These are phyloP conservation scores for Trypethelium eluteriae DNA, from an alignment of 495 filamentous ascomycete genomes.

Conservation along the genomic window DNA sequence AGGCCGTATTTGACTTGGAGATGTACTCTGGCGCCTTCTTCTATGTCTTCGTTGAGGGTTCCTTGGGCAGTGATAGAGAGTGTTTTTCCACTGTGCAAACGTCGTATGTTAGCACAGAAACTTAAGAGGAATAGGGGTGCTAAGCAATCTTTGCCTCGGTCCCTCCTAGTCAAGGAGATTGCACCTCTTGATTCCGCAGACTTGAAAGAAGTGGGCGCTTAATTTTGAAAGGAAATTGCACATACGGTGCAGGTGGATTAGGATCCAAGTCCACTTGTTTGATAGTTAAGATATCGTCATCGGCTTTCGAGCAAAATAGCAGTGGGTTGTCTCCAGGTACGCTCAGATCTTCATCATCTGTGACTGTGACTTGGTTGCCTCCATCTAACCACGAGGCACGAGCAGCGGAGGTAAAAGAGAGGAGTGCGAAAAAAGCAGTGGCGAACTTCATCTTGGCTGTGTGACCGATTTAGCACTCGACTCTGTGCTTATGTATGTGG, in stretches of 20 bases:
- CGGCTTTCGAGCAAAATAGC: constrained; percentile 59
- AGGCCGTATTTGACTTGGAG: constrained; percentile 88
- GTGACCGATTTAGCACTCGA: too few relatives aligned
- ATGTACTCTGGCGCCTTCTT: constrained; percentile 68
- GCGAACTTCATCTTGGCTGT: constrained; percentile 28
- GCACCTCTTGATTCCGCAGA: constrained; percentile 7
- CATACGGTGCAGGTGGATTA: constrained; percentile 84
- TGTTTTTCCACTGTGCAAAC: constrained; percentile 56
- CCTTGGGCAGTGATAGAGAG: constrained; percentile 74
- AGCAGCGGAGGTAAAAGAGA: constrained; percentile 26
- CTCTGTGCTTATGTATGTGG: too few relatives aligned
- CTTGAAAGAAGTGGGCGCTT: neutral
- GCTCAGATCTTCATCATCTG: constrained; percentile 28
- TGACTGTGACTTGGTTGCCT: constrained; percentile 20
- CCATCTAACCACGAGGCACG: constrained; percentile 23
- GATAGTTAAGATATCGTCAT: constrained; percentile 59
- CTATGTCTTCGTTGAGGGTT: constrained; percentile 56
- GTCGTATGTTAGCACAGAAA: neutral
- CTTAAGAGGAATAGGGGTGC: neutral
- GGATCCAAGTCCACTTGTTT: constrained; percentile 70
- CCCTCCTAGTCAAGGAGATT: neutral
- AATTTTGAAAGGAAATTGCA: constrained; percentile 24
- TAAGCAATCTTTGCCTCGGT: neutral
- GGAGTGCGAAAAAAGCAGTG: constrained; percentile 24
- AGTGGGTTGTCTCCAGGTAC: constrained; percentile 74